These are phyloP conservation scores for Vigna trinervia DNA, from an alignment of 306 rosid genomes.

Conservation along the genomic window DNA sequence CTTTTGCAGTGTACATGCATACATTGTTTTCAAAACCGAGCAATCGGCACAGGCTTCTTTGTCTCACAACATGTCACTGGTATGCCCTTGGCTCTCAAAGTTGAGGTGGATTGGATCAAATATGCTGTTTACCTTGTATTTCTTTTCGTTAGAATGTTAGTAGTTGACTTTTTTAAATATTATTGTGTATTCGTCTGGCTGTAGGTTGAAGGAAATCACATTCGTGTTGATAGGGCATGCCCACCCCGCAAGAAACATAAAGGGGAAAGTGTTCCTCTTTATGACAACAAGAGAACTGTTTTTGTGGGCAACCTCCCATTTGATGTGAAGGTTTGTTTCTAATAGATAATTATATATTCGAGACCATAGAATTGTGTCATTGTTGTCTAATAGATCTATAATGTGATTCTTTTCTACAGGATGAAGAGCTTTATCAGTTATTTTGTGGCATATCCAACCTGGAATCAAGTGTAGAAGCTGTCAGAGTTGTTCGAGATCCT, in stretches of 20 bases:
- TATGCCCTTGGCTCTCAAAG: constrained; percentile 45
- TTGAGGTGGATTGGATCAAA: background rate
- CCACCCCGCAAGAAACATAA: constrained; percentile 95
- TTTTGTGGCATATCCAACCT: constrained; percentile 66
- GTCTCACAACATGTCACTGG: constrained; percentile 89
- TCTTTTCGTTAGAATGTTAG: constrained; percentile 1
- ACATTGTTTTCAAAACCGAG: constrained; percentile 76
- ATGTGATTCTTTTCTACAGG: constrained; percentile 58
- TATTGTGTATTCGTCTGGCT: constrained; percentile 37
- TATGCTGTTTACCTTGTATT: background rate
- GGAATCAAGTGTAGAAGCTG: constrained; percentile 74
- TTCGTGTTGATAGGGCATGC: constrained; percentile 96
- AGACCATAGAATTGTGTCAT: background rate
- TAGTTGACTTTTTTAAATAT: background rate
- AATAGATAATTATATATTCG: constrained; percentile 2
- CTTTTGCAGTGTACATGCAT: constrained; percentile 80
- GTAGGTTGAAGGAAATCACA: constrained; percentile 88
- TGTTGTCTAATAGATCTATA: constrained; percentile 19
- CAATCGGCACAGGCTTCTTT: constrained; percentile 84
- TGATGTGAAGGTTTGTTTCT: constrained; percentile 80
- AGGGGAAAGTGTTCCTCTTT: constrained; percentile 65
- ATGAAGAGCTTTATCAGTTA: constrained; percentile 89
- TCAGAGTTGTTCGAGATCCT: constrained; percentile 89
- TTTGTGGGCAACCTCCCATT: constrained; percentile 97
- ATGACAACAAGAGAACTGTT: constrained; percentile 87